A percentile compares a stretch with the other conserved stretches of the same genome.
Evolutionary conservation across 495 filamentous ascomycete genomes (phyloP).

Genomic region (Lepidopterella palustris): DNA sequence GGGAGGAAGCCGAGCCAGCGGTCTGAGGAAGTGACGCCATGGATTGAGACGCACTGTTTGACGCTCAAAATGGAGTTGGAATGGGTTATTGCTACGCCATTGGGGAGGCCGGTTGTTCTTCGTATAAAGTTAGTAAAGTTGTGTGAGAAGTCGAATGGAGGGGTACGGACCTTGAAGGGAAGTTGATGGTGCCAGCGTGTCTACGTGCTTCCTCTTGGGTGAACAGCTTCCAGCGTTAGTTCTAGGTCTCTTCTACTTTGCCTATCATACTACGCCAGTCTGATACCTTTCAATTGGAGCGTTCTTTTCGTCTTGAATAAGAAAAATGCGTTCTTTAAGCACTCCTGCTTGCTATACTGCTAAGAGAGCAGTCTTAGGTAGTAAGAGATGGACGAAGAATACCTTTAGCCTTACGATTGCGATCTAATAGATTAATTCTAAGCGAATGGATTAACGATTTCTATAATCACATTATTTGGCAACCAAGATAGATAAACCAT

Average conservation of each 20-base stretch:
- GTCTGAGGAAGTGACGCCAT: background rate
- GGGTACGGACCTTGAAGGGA: slow-evolving; percentile 1
- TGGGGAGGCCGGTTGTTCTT: slow-evolving; percentile 6
- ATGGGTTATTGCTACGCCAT: slow-evolving; percentile 3
- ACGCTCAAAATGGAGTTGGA: slow-evolving; percentile 6
- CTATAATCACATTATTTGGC: background rate
- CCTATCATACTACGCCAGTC: slow-evolving; percentile 4
- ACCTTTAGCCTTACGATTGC: background rate
- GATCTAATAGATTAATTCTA: background rate
- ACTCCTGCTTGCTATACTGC: background rate
- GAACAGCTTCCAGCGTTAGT: background rate
- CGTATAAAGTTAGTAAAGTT: background rate
- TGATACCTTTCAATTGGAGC: background rate
- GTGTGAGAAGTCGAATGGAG: background rate
- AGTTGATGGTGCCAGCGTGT: background rate
- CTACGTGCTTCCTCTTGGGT: slow-evolving; percentile 5
- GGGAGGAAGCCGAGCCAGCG: slow-evolving; percentile 6
- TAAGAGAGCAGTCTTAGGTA: background rate
- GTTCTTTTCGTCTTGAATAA: background rate
- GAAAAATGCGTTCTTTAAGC: background rate
- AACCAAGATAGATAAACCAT: background rate
- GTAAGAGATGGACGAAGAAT: background rate
- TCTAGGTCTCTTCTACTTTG: background rate
- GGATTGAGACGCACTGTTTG: background rate
- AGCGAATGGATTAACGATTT: background rate